Evolutionary conservation across 495 filamentous ascomycete species (phyloP).

Genomic region (Aspergillus sclerotiicarbonarius): DNA sequence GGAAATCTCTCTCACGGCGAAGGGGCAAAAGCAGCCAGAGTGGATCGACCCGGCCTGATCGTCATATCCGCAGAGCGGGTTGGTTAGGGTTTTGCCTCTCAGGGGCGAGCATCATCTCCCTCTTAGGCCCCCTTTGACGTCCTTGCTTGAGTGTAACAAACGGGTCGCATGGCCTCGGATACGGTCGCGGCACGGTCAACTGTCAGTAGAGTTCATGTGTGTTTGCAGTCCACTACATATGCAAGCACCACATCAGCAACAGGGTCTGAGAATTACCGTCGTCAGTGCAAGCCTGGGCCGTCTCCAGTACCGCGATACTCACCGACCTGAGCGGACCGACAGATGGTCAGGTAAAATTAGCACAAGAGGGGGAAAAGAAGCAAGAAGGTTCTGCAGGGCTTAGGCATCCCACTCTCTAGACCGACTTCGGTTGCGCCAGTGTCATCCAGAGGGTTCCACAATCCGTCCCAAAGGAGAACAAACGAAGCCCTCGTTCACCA

Average conservation of each 20-base stretch:
- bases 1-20: background rate
- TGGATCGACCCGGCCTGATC: background rate
- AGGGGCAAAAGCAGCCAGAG: background rate
- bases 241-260: constrained; percentile 13
- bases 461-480: constrained; percentile 13
- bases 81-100: constrained; percentile 1
- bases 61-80: background rate
- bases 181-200: constrained; percentile 19
- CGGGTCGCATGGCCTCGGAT: constrained; percentile 24
- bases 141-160: constrained; percentile 18
- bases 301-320: constrained; percentile 14
- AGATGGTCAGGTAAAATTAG: background rate
- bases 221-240: constrained; percentile 19
- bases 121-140: constrained; percentile 5
- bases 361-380: background rate
- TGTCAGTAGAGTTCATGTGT: constrained; percentile 18
- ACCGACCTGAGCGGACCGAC: constrained; percentile 12
- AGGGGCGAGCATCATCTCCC: background rate
- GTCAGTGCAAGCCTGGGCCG: constrained; percentile 1
- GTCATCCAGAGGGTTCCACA: constrained; percentile 27
- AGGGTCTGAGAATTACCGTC: background rate
- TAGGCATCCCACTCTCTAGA: constrained; percentile 14
- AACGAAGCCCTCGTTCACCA: constrained; percentile 18
- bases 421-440: constrained; percentile 22
- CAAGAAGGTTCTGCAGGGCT: constrained; percentile 12